phyloP scores from a whole-genome alignment of 768 basidiomycete genomes.

The Amanita rubescens region DNA sequence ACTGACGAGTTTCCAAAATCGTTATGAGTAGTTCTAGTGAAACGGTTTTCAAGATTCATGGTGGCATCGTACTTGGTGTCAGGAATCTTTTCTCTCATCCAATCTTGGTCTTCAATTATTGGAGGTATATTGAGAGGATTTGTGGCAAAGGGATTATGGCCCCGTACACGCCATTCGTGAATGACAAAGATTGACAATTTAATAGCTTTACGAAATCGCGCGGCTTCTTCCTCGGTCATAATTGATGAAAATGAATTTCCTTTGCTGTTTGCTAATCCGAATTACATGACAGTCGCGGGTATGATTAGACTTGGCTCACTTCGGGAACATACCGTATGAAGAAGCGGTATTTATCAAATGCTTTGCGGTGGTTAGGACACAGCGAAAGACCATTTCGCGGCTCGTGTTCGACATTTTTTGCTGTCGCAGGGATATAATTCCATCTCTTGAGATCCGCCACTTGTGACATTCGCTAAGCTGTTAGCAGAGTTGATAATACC shows the following conservation, averaged over 20 bases:
- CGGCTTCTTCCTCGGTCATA: slow-evolving; percentile 3
- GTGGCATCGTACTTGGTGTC: too few species aligned
- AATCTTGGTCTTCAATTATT: too few species aligned
- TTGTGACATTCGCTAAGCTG: neutral
- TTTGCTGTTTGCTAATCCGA: slow-evolving; percentile 10
- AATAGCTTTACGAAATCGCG: too few species aligned
- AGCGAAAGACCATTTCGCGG: neutral
- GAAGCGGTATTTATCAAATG: neutral
- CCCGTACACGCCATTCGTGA: too few species aligned
- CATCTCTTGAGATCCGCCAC: neutral
- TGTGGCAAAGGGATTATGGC: too few species aligned
- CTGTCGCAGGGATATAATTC: neutral
- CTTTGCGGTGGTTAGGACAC: neutral
- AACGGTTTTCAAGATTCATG: too few species aligned
- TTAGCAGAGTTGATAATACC: too few species aligned
- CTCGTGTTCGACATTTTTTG: neutral
- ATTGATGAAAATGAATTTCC: slow-evolving; percentile 24
- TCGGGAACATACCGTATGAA: neutral
- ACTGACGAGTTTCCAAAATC: too few species aligned
- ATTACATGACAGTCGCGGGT: slow-evolving; percentile 10
- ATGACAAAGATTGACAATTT: too few species aligned
- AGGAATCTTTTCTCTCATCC: too few species aligned
- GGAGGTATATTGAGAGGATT: too few species aligned
- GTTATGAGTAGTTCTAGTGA: too few species aligned
- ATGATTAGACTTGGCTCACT: neutral